A percentile compares a stretch with the other conserved stretches of the same genome.
Conservation (phyloP, 2,329 filamentous ascomycete genomes). For the Monosporascus sp. region DNA sequence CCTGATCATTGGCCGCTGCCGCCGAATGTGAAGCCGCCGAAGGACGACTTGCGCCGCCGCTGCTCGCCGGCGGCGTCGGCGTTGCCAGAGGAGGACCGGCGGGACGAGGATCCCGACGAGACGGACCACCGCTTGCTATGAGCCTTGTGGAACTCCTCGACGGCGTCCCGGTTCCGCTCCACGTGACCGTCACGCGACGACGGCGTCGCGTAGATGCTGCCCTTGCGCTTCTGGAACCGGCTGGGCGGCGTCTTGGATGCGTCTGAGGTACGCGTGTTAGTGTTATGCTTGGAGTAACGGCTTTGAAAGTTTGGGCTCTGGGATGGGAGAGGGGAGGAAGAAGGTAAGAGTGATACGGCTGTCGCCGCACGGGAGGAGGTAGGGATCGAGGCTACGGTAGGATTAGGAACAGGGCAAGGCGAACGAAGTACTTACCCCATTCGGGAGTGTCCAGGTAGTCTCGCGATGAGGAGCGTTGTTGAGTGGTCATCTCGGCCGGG, state of each 20-base stretch:
- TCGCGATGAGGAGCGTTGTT: slow-evolving; percentile 27
- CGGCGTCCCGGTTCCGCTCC: slow-evolving; percentile 47
- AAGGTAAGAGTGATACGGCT: too few relatives aligned
- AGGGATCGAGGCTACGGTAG: background rate
- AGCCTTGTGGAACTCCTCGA: slow-evolving; percentile 56
- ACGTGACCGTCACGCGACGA: slow-evolving; percentile 60
- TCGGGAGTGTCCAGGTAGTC: slow-evolving; percentile 35
- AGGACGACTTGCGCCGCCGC: slow-evolving; percentile 6
- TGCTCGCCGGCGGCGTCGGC: too few relatives aligned
- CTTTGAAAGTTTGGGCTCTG: slow-evolving; percentile 4
- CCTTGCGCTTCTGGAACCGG: slow-evolving; percentile 65
- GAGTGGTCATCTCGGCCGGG: slow-evolving; percentile 14
- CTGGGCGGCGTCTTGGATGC: slow-evolving; percentile 62
- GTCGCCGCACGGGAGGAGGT: too few relatives aligned
- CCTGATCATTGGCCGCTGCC: background rate
- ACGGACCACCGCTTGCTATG: slow-evolving; percentile 44
- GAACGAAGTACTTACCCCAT: slow-evolving; percentile 37
- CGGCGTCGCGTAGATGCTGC: slow-evolving; percentile 63
- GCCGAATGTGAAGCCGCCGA: background rate
- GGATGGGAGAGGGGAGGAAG: slow-evolving; percentile 1
- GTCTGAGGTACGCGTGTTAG: slow-evolving; percentile 35
- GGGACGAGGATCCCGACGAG: slow-evolving; percentile 28
- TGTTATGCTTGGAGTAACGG: background rate
- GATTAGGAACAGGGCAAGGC: background rate
- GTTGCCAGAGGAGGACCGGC: background rate